These are phyloP conservation scores for Wickerhamiella pararugosa DNA, from an alignment of 1,139 yeast species.

Conservation along the genomic window DNA sequence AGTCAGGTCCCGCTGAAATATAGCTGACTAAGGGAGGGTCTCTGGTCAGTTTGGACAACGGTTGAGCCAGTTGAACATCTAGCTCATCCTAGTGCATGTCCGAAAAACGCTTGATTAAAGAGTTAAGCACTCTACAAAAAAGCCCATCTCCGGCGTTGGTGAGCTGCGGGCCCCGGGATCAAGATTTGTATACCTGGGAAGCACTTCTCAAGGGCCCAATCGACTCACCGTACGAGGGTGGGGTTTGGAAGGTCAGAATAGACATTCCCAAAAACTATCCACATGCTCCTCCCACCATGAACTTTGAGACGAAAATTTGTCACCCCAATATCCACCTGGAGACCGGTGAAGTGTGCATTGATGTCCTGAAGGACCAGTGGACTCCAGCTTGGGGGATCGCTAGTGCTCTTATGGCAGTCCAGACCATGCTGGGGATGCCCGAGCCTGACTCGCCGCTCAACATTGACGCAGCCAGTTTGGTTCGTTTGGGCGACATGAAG, in stretches of 20 bases:
- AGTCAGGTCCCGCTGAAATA: neutral
- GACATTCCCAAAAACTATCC: slow-evolving; percentile 77
- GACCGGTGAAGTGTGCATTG: slow-evolving; percentile 77
- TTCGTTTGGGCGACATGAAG: slow-evolving; percentile 38
- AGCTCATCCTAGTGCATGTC: slow-evolving; percentile 9
- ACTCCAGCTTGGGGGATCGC: slow-evolving; percentile 79
- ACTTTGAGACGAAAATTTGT: slow-evolving; percentile 40
- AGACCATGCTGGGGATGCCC: slow-evolving; percentile 55
- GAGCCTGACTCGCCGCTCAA: slow-evolving; percentile 81
- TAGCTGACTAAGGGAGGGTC: too few relatives aligned
- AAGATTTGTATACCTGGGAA: slow-evolving; percentile 42
- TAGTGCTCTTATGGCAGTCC: slow-evolving; percentile 55
- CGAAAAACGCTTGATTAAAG: slow-evolving; percentile 31
- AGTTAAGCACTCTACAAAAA: slow-evolving; percentile 28
- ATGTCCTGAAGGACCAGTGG: slow-evolving; percentile 59
- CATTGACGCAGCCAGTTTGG: slow-evolving; percentile 70
- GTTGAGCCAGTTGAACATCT: too few relatives aligned
- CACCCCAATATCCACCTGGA: slow-evolving; percentile 61
- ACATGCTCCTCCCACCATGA: slow-evolving; percentile 75
- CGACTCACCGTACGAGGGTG: slow-evolving; percentile 62
- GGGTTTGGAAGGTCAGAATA: slow-evolving; percentile 76
- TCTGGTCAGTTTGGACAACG: too few relatives aligned
- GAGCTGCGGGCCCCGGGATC: slow-evolving; percentile 34
- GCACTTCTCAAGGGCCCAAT: slow-evolving; percentile 74
- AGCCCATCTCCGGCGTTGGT: slow-evolving; percentile 26